Percentiles rank a stretch among this genome's conserved stretches.
Conservation (phyloP, 345 rosid species). For the Gossypium thurberi region DNA sequence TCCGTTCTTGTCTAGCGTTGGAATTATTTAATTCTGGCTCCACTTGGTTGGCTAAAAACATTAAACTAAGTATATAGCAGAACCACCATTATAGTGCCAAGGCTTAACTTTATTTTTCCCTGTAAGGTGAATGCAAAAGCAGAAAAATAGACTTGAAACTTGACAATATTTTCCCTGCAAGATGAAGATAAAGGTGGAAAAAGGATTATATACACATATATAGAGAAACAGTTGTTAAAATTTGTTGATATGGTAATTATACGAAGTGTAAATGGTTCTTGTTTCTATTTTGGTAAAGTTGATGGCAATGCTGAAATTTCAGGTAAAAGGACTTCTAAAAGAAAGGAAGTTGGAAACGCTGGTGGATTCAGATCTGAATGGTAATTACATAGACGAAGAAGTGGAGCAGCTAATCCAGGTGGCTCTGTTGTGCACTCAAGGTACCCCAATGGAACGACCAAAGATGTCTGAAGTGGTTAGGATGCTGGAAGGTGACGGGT, state of each 20-base stretch:
- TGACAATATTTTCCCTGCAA: not conserved
- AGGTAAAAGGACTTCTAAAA: slow-evolving; percentile 89
- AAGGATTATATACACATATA: not conserved
- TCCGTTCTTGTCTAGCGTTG: not conserved
- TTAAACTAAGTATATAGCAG: not conserved
- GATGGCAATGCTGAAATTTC: slow-evolving; percentile 10
- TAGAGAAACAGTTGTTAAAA: not conserved
- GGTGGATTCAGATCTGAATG: slow-evolving; percentile 58
- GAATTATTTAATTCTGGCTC: not conserved
- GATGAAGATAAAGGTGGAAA: not conserved
- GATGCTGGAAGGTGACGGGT: slow-evolving; percentile 92
- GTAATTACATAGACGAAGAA: slow-evolving; percentile 51
- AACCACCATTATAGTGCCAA: no score
- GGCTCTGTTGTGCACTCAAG: slow-evolving; percentile 78
- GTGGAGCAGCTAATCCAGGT: slow-evolving; percentile 80
- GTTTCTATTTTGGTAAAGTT: not conserved
- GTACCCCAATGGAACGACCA: slow-evolving; percentile 69
- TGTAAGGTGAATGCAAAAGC: not conserved
- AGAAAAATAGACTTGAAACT: not conserved
- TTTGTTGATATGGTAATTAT: not conserved
- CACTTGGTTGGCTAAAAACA: slow-evolving; percentile 1
- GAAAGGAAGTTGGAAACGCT: slow-evolving; percentile 67
- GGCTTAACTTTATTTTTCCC: not conserved
- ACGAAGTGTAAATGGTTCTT: no score
- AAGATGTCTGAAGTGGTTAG: slow-evolving; percentile 95